phyloP scores from a whole-genome alignment of 768 basidiomycete genomes.

The Tremella yokohamensis region DNA sequence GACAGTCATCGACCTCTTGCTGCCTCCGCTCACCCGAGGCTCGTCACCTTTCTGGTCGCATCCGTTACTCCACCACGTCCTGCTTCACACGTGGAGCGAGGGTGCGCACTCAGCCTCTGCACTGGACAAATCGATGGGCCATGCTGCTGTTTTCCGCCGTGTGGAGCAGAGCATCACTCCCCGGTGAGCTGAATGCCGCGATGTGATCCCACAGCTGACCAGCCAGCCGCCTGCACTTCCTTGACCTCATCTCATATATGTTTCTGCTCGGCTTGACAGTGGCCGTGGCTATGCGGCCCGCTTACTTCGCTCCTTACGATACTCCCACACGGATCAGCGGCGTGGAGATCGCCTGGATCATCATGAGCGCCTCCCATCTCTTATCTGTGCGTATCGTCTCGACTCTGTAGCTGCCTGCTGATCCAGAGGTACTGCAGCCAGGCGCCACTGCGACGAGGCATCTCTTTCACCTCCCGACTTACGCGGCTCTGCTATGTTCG shows the following conservation, averaged over 20 bases:
- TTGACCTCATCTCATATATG: slow-evolving; percentile 20
- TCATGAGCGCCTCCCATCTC: not conserved
- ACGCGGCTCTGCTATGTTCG: not conserved
- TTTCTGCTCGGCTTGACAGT: slow-evolving; percentile 21
- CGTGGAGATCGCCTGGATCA: slow-evolving; percentile 7
- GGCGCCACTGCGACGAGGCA: too few species aligned
- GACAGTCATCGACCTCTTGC: slow-evolving; percentile 13
- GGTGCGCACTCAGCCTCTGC: not conserved
- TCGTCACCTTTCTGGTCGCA: slow-evolving; percentile 4
- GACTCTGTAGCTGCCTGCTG: not conserved
- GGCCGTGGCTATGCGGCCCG: slow-evolving; percentile 16
- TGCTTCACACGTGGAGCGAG: slow-evolving; percentile 7
- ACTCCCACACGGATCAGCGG: not conserved
- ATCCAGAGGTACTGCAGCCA: not conserved
- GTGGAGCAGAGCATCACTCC: not conserved
- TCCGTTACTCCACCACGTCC: slow-evolving; percentile 5
- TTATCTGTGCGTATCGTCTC: not conserved
- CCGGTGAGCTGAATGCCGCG: not conserved
- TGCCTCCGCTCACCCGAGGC: slow-evolving; percentile 3
- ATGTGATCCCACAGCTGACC: not conserved
- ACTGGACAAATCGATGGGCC: too few species aligned
- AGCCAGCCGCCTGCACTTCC: slow-evolving; percentile 19
- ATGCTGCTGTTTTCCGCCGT: too few species aligned
- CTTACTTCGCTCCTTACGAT: slow-evolving; percentile 15
- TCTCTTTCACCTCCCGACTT: not conserved